Conservation (phyloP, 1,139 yeast species). For the Diutina scorzettiae region DNA sequence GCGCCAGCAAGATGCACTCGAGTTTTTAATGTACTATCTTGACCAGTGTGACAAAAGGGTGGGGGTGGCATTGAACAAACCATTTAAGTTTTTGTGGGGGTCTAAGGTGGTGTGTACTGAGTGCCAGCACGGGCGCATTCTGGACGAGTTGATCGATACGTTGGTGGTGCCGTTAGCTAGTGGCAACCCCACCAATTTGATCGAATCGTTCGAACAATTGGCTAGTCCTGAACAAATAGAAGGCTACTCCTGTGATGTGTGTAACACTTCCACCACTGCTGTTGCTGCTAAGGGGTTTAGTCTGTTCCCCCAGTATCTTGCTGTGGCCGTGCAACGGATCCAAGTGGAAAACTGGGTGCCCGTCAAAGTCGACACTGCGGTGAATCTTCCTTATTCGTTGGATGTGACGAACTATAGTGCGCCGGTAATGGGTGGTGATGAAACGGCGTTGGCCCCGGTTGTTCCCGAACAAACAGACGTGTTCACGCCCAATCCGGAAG, state of each 20-base stretch:
- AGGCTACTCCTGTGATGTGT: constrained; percentile 51
- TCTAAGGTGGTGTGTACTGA: constrained; percentile 51
- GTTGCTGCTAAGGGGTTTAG: constrained; percentile 39
- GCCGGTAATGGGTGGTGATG: constrained; percentile 25
- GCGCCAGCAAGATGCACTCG: constrained; percentile 93
- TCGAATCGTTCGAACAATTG: constrained; percentile 36
- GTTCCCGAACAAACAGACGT: constrained; percentile 6
- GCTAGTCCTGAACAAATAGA: constrained; percentile 48
- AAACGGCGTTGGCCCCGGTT: constrained; percentile 17
- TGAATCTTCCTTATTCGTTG: constrained; percentile 39
- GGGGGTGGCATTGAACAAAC: constrained; percentile 30
- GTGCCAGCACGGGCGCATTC: constrained; percentile 52
- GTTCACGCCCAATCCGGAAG: constrained; percentile 47
- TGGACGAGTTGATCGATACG: constrained; percentile 51
- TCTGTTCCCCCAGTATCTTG: constrained; percentile 58
- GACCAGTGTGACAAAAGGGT: constrained; percentile 51
- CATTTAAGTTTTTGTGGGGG: constrained; percentile 54
- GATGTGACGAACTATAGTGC: constrained; percentile 21
- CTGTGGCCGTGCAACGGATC: constrained; percentile 69
- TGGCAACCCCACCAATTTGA: constrained; percentile 25
- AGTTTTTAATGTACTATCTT: constrained; percentile 60
- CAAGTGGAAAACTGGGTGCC: constrained; percentile 88
- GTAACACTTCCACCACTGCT: constrained; percentile 34
- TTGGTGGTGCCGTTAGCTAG: constrained; percentile 46
- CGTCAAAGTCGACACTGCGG: constrained; percentile 64